These are phyloP conservation scores for Paragyromitra xinjiangensis DNA, from an alignment of 495 filamentous ascomycete species.

Conservation along the genomic window DNA sequence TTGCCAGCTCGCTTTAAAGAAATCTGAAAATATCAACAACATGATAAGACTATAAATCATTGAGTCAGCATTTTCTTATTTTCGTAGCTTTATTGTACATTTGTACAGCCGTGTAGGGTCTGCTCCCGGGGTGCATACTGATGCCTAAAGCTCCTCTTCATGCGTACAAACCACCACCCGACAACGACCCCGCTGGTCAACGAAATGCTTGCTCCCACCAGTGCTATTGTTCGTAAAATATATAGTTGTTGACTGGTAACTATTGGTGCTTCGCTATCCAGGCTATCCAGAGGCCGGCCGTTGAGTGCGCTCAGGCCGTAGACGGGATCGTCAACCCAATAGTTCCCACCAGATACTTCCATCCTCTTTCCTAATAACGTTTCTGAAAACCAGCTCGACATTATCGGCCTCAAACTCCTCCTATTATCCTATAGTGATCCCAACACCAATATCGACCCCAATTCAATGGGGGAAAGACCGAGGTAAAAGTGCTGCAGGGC, in stretches of 20 bases:
- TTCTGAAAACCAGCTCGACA: constrained; percentile 38
- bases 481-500: constrained; percentile 22
- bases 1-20: constrained; percentile 73
- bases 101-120: constrained; percentile 25
- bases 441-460: constrained; percentile 39
- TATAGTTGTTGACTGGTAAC: constrained; percentile 54
- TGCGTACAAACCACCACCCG: constrained; percentile 76
- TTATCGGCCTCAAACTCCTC: background rate
- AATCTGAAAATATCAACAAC: constrained; percentile 73
- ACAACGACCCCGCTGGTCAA: constrained; percentile 55
- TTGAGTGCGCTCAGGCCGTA: constrained; percentile 48
- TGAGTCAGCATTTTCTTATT: constrained; percentile 47
- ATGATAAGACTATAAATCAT: constrained; percentile 68
- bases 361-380: constrained; percentile 40
- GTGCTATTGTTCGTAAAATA: constrained; percentile 56
- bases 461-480: constrained; percentile 46
- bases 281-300: constrained; percentile 30
- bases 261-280: constrained; percentile 39
- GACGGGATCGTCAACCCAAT: constrained; percentile 56
- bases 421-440: constrained; percentile 24
- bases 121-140: constrained; percentile 64
- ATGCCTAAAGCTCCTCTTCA: constrained; percentile 77
- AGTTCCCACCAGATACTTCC: constrained; percentile 27
- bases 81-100: constrained; percentile 22
- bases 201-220: constrained; percentile 55